Conservation (phyloP, 139 green algal species). For the Chlamydomonas sp. region DNA sequence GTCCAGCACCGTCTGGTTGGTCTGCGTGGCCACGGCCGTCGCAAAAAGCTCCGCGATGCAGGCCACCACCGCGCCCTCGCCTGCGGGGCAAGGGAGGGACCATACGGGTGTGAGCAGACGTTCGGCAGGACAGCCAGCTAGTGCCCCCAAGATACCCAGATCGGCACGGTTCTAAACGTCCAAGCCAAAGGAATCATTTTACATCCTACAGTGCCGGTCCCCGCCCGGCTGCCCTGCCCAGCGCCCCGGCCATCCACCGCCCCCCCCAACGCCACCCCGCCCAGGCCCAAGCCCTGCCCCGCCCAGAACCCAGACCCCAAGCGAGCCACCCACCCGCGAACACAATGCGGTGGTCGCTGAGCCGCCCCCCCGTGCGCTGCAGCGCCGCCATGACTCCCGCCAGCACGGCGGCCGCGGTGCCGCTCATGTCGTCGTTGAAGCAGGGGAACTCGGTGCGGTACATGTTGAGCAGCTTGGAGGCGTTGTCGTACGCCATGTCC, state of each 20-base stretch:
- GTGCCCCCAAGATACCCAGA: too few relatives aligned
- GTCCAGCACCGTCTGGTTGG: slow-evolving; percentile 73
- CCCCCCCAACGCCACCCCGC: background rate
- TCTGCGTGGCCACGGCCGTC: slow-evolving; percentile 65
- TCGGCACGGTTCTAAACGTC: too few relatives aligned
- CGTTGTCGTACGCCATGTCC: slow-evolving; percentile 81
- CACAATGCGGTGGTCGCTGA: slow-evolving; percentile 77
- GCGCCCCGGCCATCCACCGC: slow-evolving; percentile 42
- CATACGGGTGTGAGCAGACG: too few relatives aligned
- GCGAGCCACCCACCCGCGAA: slow-evolving; percentile 62
- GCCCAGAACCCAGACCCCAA: slow-evolving; percentile 15
- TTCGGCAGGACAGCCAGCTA: too few relatives aligned
- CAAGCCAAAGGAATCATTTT: background rate
- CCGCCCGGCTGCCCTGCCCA: too few relatives aligned
- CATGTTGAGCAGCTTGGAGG: slow-evolving; percentile 76
- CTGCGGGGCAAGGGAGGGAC: slow-evolving; percentile 32
- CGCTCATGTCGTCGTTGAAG: slow-evolving; percentile 84
- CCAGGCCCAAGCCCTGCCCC: background rate
- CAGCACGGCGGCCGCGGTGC: slow-evolving; percentile 76
- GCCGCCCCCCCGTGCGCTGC: slow-evolving; percentile 62
- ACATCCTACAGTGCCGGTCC: background rate
- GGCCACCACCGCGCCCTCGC: slow-evolving; percentile 67
- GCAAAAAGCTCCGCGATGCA: slow-evolving; percentile 86
- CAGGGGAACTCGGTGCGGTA: slow-evolving; percentile 76
- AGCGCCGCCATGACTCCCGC: slow-evolving; percentile 78